Conservation (phyloP, 2,329 filamentous ascomycete species). For the Bipolaris gigantea region DNA sequence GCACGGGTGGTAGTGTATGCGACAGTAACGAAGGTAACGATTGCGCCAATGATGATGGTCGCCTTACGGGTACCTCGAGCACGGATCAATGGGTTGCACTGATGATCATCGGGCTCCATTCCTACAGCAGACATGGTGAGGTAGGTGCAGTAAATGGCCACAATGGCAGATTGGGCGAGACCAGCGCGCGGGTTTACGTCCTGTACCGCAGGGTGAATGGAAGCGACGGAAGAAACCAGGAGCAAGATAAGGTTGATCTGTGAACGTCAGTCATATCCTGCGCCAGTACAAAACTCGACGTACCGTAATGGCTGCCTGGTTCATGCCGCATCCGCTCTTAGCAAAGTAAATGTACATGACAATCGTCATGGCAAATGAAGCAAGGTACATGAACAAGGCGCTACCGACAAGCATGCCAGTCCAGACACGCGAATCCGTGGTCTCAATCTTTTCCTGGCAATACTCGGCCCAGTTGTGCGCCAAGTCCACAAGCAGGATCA, state of each 20-base stretch:
- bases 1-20: constrained; percentile 97
- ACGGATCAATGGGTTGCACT: constrained; percentile 88
- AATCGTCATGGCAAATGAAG: constrained; percentile 89
- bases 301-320: constrained; percentile 88
- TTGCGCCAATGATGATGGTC: constrained; percentile 86
- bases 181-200: constrained; percentile 91
- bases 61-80: constrained; percentile 87
- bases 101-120: constrained; percentile 94
- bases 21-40: constrained; percentile 95
- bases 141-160: constrained; percentile 97
- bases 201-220: constrained; percentile 87
- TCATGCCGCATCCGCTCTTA: constrained; percentile 80
- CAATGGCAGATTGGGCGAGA: constrained; percentile 95
- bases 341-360: constrained; percentile 98
- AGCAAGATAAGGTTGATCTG: constrained; percentile 82
- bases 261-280: constrained; percentile 2
- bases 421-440: constrained; percentile 83
- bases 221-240: constrained; percentile 77
- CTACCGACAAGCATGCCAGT: constrained; percentile 85
- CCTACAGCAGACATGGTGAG: constrained; percentile 97
- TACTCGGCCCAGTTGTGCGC: constrained; percentile 98
- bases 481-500: constrained; percentile 90
- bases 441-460: constrained; percentile 90
- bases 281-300: constrained; percentile 20
- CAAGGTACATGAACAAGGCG: constrained; percentile 90